These are phyloP conservation scores for Eustoma russellianum DNA, from an alignment of 257 asterid genomes.

Conservation along the genomic window DNA sequence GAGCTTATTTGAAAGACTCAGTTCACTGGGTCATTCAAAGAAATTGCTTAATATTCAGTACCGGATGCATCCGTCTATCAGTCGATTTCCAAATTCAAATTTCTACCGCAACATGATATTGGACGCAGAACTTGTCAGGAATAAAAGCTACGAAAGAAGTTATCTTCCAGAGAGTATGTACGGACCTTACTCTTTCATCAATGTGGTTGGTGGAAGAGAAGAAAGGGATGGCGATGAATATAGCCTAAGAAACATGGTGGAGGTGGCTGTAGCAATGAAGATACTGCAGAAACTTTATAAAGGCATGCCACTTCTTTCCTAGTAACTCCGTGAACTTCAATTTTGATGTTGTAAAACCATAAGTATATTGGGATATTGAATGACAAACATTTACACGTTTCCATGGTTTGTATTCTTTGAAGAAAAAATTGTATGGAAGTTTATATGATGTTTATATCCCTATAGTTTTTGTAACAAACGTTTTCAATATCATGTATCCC, in stretches of 20 bases:
- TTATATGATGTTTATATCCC: no score
- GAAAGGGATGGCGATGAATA: constrained; percentile 36
- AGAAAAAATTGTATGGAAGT: no score
- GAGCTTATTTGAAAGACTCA: constrained; percentile 54
- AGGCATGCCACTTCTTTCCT: constrained; percentile 25
- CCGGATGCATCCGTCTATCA: constrained; percentile 30
- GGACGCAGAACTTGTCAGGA: constrained; percentile 35
- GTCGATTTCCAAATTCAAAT: constrained; percentile 20
- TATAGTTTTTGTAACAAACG: no score
- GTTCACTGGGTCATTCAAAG: constrained; percentile 41
- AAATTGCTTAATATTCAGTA: constrained; percentile 43
- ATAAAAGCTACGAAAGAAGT: constrained; percentile 15
- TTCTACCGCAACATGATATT: constrained; percentile 32
- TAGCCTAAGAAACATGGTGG: constrained; percentile 52
- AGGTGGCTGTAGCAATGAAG: constrained; percentile 43
- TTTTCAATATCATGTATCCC: neutral
- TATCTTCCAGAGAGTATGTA: constrained; percentile 38
- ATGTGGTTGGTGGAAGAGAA: constrained; percentile 38
- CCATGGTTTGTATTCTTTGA: neutral
- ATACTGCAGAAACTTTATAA: constrained; percentile 40
- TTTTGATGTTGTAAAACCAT: neutral
- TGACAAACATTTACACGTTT: neutral
- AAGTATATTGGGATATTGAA: neutral
- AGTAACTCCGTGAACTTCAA: neutral
- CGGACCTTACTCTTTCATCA: constrained; percentile 59